These are phyloP conservation scores for Suhomyces kilbournensis DNA, from an alignment of 805 yeast species.

Conservation along the genomic window DNA sequence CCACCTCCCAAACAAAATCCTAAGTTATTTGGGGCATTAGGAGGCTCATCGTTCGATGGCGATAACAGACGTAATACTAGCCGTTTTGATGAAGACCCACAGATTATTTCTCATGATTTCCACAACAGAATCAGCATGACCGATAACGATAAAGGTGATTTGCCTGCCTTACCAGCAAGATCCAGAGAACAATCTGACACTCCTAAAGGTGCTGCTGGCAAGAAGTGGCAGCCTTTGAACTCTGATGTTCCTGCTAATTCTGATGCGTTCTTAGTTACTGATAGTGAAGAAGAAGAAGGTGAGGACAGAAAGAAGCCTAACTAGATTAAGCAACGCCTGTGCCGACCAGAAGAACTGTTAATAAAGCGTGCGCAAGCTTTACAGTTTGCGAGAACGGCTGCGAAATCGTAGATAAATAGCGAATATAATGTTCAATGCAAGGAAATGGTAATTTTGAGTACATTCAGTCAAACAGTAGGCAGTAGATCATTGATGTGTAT, in stretches of 20 bases:
- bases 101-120: conserved; percentile 48
- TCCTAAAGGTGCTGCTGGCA: conserved; percentile 5
- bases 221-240: conserved; percentile 39
- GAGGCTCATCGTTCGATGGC: conserved; percentile 39
- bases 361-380: background rate
- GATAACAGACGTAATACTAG: conserved; percentile 12
- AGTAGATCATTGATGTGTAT: too few species aligned
- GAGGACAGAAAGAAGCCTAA: conserved; percentile 1
- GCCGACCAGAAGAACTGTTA: background rate
- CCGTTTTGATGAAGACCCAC: conserved; percentile 53
- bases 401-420: background rate
- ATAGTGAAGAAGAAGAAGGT: conserved; percentile 40
- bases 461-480: background rate
- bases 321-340: background rate
- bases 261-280: conserved; percentile 45
- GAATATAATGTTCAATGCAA: background rate
- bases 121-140: conserved; percentile 44
- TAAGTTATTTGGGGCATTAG: conserved; percentile 45
- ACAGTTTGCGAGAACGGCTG: background rate
- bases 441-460: background rate
- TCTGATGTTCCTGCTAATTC: conserved; percentile 38
- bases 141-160: conserved; percentile 28
- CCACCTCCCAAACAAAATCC: conserved; percentile 19
- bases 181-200: conserved; percentile 4
- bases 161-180: conserved; percentile 24